Percentiles rank a stretch among this genome's conserved stretches.
Evolutionary conservation across 208 protist species (phyloP).

Genomic region (Crithidia sp.): DNA sequence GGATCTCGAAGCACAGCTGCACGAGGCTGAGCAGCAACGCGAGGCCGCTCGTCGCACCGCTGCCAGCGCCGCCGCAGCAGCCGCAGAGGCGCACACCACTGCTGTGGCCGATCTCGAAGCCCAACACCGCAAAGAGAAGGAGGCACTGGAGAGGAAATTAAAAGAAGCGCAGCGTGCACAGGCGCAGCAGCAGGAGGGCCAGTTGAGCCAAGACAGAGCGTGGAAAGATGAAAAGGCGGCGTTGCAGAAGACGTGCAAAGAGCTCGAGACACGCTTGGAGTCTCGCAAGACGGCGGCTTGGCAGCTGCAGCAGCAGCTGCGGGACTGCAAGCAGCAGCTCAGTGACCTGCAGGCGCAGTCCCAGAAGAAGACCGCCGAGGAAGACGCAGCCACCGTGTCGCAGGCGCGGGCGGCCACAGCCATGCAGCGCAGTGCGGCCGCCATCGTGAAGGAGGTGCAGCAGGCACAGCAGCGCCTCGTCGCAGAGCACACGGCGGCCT

Average conservation of each 20-base stretch:
- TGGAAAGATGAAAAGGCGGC: constrained; percentile 28
- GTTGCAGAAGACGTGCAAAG: constrained; percentile 21
- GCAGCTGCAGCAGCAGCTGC: constrained; percentile 34
- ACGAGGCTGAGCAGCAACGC: neutral
- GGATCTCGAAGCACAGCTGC: constrained; percentile 5
- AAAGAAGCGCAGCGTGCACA: constrained; percentile 1
- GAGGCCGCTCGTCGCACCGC: neutral
- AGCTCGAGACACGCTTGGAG: constrained; percentile 33
- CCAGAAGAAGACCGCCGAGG: constrained; percentile 3
- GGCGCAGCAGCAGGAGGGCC: neutral
- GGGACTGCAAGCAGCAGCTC: constrained; percentile 24
- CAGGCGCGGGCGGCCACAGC: constrained; percentile 6
- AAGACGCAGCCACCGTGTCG: constrained; percentile 6
- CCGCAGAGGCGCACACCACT: neutral
- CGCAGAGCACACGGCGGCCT: constrained; percentile 17
- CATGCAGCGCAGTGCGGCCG: constrained; percentile 22
- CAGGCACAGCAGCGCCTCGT: constrained; percentile 30
- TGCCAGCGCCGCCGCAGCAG: neutral
- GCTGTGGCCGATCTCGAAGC: neutral
- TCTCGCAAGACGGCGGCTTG: constrained; percentile 7
- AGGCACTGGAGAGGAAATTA: neutral
- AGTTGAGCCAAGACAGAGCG: constrained; percentile 3
- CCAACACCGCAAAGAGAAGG: constrained; percentile 3
- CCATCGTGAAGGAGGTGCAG: constrained; percentile 21
- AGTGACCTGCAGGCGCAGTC: constrained; percentile 5